Percentiles rank a stretch among this genome's conserved stretches.
phyloP scores from a whole-genome alignment of 176 grass and related monocot genomes.

The Bolboschoenus planiculmis region DNA sequence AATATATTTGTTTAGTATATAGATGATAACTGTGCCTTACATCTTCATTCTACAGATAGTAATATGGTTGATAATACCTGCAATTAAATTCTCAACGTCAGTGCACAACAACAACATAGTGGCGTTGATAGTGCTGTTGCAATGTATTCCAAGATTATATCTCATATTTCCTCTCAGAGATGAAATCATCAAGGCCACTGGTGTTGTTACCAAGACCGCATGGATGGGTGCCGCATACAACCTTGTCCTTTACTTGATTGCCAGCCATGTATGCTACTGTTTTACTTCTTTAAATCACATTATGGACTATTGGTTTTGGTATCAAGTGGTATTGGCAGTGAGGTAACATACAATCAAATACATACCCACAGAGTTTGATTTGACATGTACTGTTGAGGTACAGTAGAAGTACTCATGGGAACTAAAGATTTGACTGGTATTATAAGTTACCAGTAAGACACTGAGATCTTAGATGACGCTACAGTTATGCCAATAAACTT shows the following conservation, averaged over 20 bases:
- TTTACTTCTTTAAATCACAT: not conserved
- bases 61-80: conserved; percentile 88
- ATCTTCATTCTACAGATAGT: conserved; percentile 58
- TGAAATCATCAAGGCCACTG: conserved; percentile 82
- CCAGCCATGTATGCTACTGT: conserved; percentile 72
- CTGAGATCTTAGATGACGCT: not conserved
- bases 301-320: not conserved
- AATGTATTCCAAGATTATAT: conserved; percentile 92
- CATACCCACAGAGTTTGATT: not conserved
- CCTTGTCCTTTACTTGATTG: conserved; percentile 91
- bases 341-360: not conserved
- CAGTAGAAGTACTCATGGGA: not conserved
- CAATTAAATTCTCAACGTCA: conserved; percentile 56
- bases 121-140: conserved; percentile 81
- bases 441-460: not conserved
- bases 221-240: conserved; percentile 98
- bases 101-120: conserved; percentile 92
- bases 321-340: not conserved
- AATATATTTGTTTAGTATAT: not conserved
- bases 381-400: not conserved
- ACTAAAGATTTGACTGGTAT: not conserved
- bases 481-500: not conserved
- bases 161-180: conserved; percentile 94
- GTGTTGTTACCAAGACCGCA: conserved; percentile 86
- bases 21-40: conserved; percentile 2